phyloP scores from a whole-genome alignment of 1,284 basidiomycete genomes.

The Butyriboletus appendiculatus region DNA sequence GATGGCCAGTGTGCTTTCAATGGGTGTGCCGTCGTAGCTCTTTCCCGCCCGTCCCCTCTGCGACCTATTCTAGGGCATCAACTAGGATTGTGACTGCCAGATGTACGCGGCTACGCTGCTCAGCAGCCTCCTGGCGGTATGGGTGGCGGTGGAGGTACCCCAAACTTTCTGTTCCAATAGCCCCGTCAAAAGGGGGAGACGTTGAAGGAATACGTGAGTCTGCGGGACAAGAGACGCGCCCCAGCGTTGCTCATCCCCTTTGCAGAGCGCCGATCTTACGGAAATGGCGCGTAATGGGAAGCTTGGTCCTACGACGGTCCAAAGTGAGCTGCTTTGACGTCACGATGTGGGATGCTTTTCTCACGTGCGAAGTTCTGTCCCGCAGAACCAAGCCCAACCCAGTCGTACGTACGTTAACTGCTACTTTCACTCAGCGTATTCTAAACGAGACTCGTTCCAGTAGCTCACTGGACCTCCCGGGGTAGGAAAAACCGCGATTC shows the following conservation, averaged over 20 bases:
- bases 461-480: constrained; percentile 80
- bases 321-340: constrained; percentile 56
- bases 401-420: constrained; percentile 56
- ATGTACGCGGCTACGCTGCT: constrained; percentile 29
- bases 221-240: neutral
- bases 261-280: constrained; percentile 80
- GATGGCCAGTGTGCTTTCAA: constrained; percentile 3
- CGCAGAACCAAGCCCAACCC: constrained; percentile 88
- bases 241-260: neutral
- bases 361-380: constrained; percentile 57
- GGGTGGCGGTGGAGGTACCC: constrained; percentile 43
- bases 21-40: constrained; percentile 17
- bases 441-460: neutral
- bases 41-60: neutral
- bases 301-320: constrained; percentile 88
- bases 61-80: neutral
- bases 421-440: neutral
- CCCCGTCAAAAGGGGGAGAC: constrained; percentile 76
- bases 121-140: constrained; percentile 38
- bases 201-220: constrained; percentile 78
- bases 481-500: constrained; percentile 90
- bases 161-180: constrained; percentile 57
- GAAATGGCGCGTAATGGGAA: constrained; percentile 83
- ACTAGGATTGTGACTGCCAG: neutral
- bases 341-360: too few species aligned